Evolutionary conservation across 2,329 filamentous ascomycete genomes (phyloP).

Genomic region (Cladorrhinum sp.): DNA sequence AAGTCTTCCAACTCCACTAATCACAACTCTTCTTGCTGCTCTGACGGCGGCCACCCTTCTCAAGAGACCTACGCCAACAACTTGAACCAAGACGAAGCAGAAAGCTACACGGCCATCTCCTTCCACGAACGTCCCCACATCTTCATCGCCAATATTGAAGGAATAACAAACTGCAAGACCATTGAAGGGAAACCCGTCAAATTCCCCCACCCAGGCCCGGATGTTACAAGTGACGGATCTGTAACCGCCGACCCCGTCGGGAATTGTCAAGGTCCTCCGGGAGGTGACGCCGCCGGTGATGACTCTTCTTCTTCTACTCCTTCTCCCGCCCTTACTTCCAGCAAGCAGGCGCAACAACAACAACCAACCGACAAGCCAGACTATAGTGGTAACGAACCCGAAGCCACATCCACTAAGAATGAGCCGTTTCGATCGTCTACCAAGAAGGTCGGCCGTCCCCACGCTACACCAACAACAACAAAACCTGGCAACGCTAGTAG

Average conservation of each 20-base stretch:
- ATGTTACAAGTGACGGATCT: conserved; percentile 6
- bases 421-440: neutral
- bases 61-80: neutral
- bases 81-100: neutral
- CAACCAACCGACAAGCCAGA: too few relatives aligned
- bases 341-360: neutral
- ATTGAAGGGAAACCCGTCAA: conserved; percentile 52
- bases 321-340: neutral
- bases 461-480: neutral
- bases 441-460: neutral
- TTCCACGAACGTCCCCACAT: conserved; percentile 60
- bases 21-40: too few relatives aligned
- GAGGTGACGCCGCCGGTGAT: neutral
- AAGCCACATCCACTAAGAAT: too few relatives aligned
- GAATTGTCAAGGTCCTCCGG: neutral
- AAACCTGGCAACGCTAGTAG: neutral
- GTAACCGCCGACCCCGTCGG: neutral
- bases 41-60: neutral
- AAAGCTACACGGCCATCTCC: conserved; percentile 19
- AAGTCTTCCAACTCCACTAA: too few relatives aligned
- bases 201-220: conserved; percentile 58
- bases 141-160: conserved; percentile 65
- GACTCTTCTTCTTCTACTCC: neutral
- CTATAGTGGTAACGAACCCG: too few relatives aligned
- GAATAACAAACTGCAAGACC: conserved; percentile 51